phyloP scores from a whole-genome alignment of 208 protist genomes.

The Borovskyia barvae region DNA sequence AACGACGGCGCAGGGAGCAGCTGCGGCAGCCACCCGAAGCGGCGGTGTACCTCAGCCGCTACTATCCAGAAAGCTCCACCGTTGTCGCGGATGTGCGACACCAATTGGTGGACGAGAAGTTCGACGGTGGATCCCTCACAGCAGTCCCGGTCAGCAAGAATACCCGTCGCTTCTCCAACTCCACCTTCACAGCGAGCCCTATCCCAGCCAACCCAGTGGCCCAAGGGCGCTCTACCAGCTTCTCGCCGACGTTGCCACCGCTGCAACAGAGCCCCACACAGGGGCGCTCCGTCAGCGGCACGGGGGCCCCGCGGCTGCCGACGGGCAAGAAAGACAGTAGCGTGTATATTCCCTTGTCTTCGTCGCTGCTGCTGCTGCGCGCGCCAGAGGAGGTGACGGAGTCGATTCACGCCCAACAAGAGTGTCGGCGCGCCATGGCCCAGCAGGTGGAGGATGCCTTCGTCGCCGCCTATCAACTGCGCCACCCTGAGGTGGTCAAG shows the following conservation, averaged over 20 bases:
- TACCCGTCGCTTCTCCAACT: too few relatives aligned
- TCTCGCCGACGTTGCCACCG: too few relatives aligned
- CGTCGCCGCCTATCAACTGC: constrained; percentile 46
- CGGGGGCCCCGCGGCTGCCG: too few relatives aligned
- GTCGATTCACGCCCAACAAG: constrained; percentile 17
- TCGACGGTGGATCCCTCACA: too few relatives aligned
- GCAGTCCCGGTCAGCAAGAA: too few relatives aligned
- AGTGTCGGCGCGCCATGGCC: constrained; percentile 24
- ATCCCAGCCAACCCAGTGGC: too few relatives aligned
- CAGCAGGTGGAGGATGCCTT: constrained; percentile 61
- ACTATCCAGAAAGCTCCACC: constrained; percentile 14
- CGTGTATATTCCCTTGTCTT: background rate
- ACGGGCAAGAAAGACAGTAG: background rate
- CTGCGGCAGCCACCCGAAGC: constrained; percentile 14
- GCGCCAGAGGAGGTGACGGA: constrained; percentile 10
- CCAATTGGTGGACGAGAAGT: background rate
- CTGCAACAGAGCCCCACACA: background rate
- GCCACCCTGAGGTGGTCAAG: constrained; percentile 39
- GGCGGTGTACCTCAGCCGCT: constrained; percentile 16
- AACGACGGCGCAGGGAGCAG: constrained; percentile 11
- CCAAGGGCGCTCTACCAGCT: too few relatives aligned
- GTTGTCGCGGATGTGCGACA: constrained; percentile 4
- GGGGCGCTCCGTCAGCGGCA: too few relatives aligned
- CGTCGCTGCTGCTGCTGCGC: constrained; percentile 1
- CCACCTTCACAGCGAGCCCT: background rate